A percentile compares a stretch with the other conserved stretches of the same genome.
Conservation (phyloP, 1,139 yeast species). For the Debaryomyces subglobosus region DNA sequence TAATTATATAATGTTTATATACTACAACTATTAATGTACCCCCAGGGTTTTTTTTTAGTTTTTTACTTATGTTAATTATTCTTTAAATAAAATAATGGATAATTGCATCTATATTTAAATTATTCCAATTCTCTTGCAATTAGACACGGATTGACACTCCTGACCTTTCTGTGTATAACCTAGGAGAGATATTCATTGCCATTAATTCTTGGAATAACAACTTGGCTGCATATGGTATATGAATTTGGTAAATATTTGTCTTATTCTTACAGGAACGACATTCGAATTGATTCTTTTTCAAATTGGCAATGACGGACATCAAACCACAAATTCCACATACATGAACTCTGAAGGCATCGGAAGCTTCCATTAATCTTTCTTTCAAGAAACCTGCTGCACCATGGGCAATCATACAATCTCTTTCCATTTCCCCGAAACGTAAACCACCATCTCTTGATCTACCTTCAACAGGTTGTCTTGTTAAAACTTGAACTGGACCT, state of each 20-base stretch:
- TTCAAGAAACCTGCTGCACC: conserved; percentile 98
- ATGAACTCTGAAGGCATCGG: conserved; percentile 98
- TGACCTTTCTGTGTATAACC: conserved; percentile 72
- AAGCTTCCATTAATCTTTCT: conserved; percentile 97
- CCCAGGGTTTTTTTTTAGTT: conserved; percentile 8
- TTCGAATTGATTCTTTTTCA: conserved; percentile 96
- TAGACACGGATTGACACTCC: conserved; percentile 46
- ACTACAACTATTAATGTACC: conserved; percentile 12
- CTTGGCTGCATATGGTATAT: conserved; percentile 97
- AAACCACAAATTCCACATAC: conserved; percentile 98
- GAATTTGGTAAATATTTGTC: conserved; percentile 96
- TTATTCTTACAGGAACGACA: conserved; percentile 98
- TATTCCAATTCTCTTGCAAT: conserved; percentile 8
- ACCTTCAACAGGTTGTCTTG: conserved; percentile 99
- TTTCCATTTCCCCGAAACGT: conserved; percentile 99
- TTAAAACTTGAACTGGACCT: conserved; percentile 97
- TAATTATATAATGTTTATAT: conserved; percentile 8
- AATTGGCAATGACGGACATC: conserved; percentile 95
- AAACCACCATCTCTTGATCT: conserved; percentile 99
- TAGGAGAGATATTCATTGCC: conserved; percentile 97
- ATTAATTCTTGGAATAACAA: conserved; percentile 94
- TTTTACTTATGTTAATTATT: conserved; percentile 7
- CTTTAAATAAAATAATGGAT: conserved; percentile 6
- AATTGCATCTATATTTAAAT: conserved; percentile 1
- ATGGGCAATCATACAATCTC: conserved; percentile 99